Base-by-base conservation (phyloP, 768 basidiomycete species). In the Tylopilus sp. region DNA sequence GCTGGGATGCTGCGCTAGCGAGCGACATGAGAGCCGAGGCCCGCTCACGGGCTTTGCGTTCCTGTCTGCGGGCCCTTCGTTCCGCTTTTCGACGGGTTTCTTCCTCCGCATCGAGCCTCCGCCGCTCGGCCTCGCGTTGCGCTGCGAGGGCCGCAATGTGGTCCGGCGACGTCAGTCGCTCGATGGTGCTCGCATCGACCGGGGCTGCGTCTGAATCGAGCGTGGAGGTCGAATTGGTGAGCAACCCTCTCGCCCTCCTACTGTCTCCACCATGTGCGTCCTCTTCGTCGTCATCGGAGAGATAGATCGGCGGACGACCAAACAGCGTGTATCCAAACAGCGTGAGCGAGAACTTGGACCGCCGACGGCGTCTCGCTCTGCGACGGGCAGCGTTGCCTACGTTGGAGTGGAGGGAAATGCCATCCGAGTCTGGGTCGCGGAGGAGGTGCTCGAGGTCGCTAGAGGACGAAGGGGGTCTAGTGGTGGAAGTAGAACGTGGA, bases 151-250 rank as follows among this genome's bases (percentile, higher is more conserved):
- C 63, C 4, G 64, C 71, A 22, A 46, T 48, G 16, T 71, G 74
- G 54, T 69, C 74, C 0, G 76, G 73, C 0, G 75, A 72, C 7
- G 82, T 77, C 33, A 84, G 60, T 26, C 73, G 73, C 46, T 75
- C 78, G 50, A 89, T 86, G 17, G 76, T 72, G 11, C 78, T 74
- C 8, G 79, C 67, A 46, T 85, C 84, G 14, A 89, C 71, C 1
- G 81, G 81, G 6, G 86, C 80, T 4, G 87, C 86, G 55, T 89
- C 87, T 1, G 84, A 82, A 67, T 89, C 87, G 38, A 87, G 76
- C 6, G 84, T 84, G 6, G 73, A 69, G 3, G 75, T 68, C 21
- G 70, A 71, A 10, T 55, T 28, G 3, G 62, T 68, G 30, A 48
- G 25, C 57, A 67, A 59, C 28, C 43, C 61, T 62, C 30, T 68